Percentiles rank a stretch among this genome's conserved stretches.
Conservation (phyloP, 805 yeast species). For the Cyberlindnera amylophila region DNA sequence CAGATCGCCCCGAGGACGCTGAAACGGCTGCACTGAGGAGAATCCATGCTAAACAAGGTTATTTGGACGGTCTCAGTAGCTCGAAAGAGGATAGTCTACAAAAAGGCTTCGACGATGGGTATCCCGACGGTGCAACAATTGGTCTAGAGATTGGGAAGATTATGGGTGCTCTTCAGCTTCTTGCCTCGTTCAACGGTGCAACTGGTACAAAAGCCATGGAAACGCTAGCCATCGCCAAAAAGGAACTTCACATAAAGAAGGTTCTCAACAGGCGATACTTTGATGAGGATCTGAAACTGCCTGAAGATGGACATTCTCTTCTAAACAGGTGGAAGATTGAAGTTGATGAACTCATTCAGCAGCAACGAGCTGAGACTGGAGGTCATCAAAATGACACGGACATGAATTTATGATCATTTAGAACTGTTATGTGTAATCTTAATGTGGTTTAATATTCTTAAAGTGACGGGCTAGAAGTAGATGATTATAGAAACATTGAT, state of each 20-base stretch:
- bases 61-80: constrained; percentile 69
- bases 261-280: constrained; percentile 55
- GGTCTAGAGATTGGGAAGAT: constrained; percentile 67
- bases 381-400: background rate
- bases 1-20: constrained; percentile 11
- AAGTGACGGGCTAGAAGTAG: no score
- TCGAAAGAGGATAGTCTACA: constrained; percentile 72
- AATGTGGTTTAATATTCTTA: no score
- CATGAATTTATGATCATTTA: background rate
- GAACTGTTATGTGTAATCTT: no score
- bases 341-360: constrained; percentile 7
- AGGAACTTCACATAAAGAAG: constrained; percentile 55
- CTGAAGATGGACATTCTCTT: constrained; percentile 28
- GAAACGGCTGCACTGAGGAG: constrained; percentile 45
- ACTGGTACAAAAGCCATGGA: constrained; percentile 21
- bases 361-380: background rate
- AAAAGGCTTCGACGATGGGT: constrained; percentile 77
- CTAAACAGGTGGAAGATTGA: constrained; percentile 42
- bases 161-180: constrained; percentile 46
- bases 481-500: no score
- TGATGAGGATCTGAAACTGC: constrained; percentile 35
- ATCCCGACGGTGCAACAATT: constrained; percentile 65
- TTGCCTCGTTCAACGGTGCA: constrained; percentile 20
- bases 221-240: constrained; percentile 35
- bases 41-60: constrained; percentile 75